A percentile compares a stretch with the other conserved stretches of the same genome.
These are phyloP conservation scores for Candida tetrigidarum DNA, from an alignment of 1,139 yeast species.

Conservation along the genomic window DNA sequence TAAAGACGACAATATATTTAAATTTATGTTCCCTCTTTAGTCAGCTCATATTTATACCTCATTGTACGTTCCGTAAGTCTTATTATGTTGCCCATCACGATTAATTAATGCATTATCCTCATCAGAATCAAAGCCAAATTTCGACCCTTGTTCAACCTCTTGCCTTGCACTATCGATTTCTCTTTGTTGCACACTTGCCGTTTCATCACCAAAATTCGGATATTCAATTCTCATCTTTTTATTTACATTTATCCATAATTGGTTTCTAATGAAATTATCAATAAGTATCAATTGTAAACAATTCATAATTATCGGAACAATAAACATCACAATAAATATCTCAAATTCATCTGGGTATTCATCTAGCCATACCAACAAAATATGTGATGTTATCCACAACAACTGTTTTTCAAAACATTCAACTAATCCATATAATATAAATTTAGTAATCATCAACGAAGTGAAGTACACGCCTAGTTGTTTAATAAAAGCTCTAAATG, in stretches of 20 bases:
- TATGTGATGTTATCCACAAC: constrained; percentile 50
- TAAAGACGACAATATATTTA: not conserved
- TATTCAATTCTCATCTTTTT: constrained; percentile 21
- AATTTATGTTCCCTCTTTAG: constrained; percentile 5
- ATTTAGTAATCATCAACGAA: constrained; percentile 66
- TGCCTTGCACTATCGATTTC: constrained; percentile 16
- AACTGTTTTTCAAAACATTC: constrained; percentile 44
- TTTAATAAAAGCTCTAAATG: constrained; percentile 64
- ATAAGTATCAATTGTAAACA: constrained; percentile 85
- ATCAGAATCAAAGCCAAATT: not conserved
- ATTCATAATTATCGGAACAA: constrained; percentile 80
- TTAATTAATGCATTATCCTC: not conserved
- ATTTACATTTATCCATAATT: constrained; percentile 31
- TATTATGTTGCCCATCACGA: constrained; percentile 6
- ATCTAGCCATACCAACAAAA: constrained; percentile 73
- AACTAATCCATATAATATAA: constrained; percentile 47
- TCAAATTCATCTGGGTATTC: constrained; percentile 77
- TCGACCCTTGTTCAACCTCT: constrained; percentile 10
- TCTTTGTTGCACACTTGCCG: constrained; percentile 19
- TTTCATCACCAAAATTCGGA: constrained; percentile 19
- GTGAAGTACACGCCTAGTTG: constrained; percentile 73
- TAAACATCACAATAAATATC: constrained; percentile 83
- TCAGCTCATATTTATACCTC: too few relatives aligned
- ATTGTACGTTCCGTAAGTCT: constrained; percentile 12
- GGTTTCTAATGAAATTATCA: constrained; percentile 80